Evolutionary conservation across 768 basidiomycete genomes (phyloP).

Genomic region (Rhodosporidiobolus odoratus): DNA sequence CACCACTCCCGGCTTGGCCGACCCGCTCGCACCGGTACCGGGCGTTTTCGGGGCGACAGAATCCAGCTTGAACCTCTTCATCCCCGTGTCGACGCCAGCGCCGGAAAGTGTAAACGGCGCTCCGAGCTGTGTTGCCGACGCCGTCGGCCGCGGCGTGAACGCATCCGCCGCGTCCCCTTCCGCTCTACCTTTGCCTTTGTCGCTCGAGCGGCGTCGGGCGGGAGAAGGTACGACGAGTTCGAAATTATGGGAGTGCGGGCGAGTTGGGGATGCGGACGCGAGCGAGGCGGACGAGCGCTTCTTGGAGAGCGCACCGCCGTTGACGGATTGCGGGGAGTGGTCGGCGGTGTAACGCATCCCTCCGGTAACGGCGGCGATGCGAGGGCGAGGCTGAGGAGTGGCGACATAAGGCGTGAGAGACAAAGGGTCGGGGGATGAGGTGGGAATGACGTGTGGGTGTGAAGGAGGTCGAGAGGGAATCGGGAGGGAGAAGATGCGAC

Average conservation of each 20-base stretch:
- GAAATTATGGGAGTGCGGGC: background rate
- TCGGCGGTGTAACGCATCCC: background rate
- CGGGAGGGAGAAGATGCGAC: background rate
- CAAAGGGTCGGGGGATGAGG: conserved; percentile 25
- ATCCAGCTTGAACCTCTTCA: conserved; percentile 30
- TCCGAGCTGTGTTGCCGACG: background rate
- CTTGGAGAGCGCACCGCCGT: background rate
- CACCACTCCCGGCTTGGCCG: background rate
- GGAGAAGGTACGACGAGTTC: background rate
- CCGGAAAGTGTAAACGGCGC: background rate
- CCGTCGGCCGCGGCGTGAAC: background rate
- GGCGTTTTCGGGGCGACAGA: background rate
- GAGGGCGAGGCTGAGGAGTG: background rate
- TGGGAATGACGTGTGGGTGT: background rate
- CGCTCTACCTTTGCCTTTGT: background rate
- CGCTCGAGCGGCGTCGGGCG: background rate
- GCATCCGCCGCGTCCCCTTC: background rate
- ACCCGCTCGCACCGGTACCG: background rate
- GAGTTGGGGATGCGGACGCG: background rate
- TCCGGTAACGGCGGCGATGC: background rate
- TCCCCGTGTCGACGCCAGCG: conserved; percentile 3
- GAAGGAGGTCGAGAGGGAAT: background rate
- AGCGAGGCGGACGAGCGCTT: background rate
- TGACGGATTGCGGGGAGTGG: background rate
- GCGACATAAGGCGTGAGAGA: background rate